Percentiles rank a stretch among this genome's conserved stretches.
Evolutionary conservation across 148 eudicot species (phyloP).

Genomic region (Spergularia bocconei): DNA sequence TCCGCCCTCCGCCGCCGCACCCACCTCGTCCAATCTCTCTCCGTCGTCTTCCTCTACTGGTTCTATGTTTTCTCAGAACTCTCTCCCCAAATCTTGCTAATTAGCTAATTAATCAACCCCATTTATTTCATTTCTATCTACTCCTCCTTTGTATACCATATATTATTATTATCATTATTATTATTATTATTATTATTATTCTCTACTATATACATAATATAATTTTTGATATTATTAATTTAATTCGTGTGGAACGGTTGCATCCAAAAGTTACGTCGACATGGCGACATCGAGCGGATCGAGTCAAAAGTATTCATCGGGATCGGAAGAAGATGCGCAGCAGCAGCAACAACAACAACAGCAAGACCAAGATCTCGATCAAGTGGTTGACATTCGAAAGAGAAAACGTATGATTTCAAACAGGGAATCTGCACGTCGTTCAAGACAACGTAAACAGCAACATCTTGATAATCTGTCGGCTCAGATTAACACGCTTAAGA

Average conservation of each 20-base stretch:
- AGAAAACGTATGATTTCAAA: constrained; percentile 72
- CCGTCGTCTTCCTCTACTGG: constrained; percentile 82
- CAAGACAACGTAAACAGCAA: constrained; percentile 57
- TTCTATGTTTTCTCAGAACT: constrained; percentile 75
- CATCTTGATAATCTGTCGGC: constrained; percentile 50
- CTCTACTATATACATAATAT: too few relatives aligned
- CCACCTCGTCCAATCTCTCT: constrained; percentile 70
- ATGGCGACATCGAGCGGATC: constrained; percentile 16
- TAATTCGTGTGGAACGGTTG: too few relatives aligned
- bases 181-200: not conserved
- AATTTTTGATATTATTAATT: too few relatives aligned
- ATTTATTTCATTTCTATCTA: not conserved
- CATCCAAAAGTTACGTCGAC: too few relatives aligned
- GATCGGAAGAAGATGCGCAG: not conserved
- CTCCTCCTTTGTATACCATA: not conserved
- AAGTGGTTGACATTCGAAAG: constrained; percentile 42
- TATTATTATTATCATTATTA: not conserved
- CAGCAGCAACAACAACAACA: not conserved
- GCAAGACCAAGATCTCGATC: not conserved
- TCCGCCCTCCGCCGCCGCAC: constrained; percentile 62
- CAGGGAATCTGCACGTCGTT: constrained; percentile 67
- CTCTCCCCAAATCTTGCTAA: not conserved
- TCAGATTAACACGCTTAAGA: constrained; percentile 34
- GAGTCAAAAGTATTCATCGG: constrained; percentile 4
- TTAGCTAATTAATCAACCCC: not conserved